phyloP scores from a whole-genome alignment of 139 green algal genomes.

The Microglena sp. region DNA sequence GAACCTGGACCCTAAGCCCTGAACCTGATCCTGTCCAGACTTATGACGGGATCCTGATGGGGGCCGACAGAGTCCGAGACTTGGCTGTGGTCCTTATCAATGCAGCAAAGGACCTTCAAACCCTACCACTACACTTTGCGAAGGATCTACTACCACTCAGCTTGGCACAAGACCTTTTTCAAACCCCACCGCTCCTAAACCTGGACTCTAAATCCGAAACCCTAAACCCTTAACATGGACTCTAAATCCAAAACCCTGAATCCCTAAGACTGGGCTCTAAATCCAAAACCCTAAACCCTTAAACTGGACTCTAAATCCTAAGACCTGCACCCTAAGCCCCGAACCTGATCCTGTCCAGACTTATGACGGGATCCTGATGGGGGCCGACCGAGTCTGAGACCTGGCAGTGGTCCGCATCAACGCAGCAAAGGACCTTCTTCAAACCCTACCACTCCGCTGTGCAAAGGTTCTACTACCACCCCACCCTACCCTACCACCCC shows the following conservation, averaged over 20 bases:
- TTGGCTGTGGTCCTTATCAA: conserved; percentile 42
- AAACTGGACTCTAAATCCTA: too few relatives aligned
- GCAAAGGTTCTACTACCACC: too few relatives aligned
- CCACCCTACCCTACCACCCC: too few relatives aligned
- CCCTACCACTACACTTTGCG: conserved; percentile 40
- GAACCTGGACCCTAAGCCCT: too few relatives aligned
- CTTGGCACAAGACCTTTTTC: conserved; percentile 48
- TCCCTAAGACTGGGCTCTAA: too few relatives aligned
- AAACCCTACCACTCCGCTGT: conserved; percentile 35
- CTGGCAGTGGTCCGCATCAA: conserved; percentile 42
- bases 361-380: conserved; percentile 47
- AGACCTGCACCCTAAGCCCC: too few relatives aligned
- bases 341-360: conserved; percentile 27
- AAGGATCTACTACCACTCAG: conserved; percentile 25
- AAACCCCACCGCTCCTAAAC: too few relatives aligned
- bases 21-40: not conserved
- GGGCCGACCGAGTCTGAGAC: conserved; percentile 50
- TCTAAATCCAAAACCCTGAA: too few relatives aligned
- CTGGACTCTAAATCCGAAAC: too few relatives aligned
- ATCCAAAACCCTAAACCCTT: too few relatives aligned
- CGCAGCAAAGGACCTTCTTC: conserved; percentile 24
- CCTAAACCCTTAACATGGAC: too few relatives aligned
- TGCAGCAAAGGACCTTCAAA: conserved; percentile 28
- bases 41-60: conserved; percentile 44
- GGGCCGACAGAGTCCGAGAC: conserved; percentile 51